Percentiles rank a stretch among this genome's conserved stretches.
Conservation (phyloP, 2,329 filamentous ascomycete species). For the Ustilaginoidea virens region DNA sequence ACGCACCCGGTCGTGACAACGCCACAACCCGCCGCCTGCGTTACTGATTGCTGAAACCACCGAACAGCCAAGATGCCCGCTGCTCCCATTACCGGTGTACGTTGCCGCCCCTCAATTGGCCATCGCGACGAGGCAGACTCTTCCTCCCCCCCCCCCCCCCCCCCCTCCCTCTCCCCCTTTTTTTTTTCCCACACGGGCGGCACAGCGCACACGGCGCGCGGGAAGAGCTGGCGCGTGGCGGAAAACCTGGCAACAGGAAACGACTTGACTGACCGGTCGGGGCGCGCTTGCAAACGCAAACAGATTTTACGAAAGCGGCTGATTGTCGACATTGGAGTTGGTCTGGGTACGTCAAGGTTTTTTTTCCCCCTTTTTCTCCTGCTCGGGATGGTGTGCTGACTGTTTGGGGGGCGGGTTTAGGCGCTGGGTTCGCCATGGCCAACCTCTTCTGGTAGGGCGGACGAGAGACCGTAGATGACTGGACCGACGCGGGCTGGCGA, state of each 20-base stretch:
- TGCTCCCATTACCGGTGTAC: constrained; percentile 44
- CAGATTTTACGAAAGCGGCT: constrained; percentile 47
- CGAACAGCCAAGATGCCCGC: constrained; percentile 31
- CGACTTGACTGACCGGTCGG: constrained; percentile 15
- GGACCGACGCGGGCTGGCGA: no score
- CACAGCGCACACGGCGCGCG: background rate
- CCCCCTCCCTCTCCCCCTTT: no score
- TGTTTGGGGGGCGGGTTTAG: constrained; percentile 16
- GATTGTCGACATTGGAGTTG: constrained; percentile 39
- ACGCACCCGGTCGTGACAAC: no score
- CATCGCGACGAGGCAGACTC: background rate
- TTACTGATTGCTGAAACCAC: background rate
- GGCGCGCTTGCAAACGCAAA: constrained; percentile 27
- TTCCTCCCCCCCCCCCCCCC: no score
- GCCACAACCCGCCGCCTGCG: no score
- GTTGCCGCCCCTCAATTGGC: constrained; percentile 21
- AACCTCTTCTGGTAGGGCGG: constrained; percentile 42
- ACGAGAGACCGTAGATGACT: constrained; percentile 1
- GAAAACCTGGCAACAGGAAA: no score
- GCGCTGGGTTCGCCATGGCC: constrained; percentile 37
- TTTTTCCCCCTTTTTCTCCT: background rate
- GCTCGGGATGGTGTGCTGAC: background rate
- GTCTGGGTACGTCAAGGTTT: constrained; percentile 32
- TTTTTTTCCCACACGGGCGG: no score
- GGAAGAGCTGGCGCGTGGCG: constrained; percentile 7